Conservation (phyloP, 441 rosid genomes). For the Arabidopsis hybrid region DNA sequence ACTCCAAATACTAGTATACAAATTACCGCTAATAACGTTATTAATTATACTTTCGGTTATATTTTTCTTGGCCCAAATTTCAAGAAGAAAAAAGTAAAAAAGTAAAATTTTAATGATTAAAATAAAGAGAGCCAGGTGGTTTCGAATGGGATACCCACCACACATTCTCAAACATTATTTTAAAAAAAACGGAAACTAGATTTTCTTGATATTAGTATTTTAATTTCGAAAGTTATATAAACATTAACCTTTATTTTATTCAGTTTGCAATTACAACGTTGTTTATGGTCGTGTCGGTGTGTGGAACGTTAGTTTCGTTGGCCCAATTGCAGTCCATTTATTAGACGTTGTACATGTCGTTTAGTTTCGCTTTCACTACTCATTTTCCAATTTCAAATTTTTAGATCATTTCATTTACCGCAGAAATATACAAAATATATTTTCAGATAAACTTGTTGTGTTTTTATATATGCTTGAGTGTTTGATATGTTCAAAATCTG, state of each 20-base stretch:
- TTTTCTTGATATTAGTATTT: background rate
- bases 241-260: constrained; percentile 23
- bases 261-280: constrained; percentile 26
- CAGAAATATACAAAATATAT: background rate
- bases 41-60: constrained; percentile 27
- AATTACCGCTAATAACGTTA: constrained; percentile 36
- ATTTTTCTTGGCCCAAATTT: constrained; percentile 29
- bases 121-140: constrained; percentile 37
- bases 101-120: constrained; percentile 16
- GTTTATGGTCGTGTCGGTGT: constrained; percentile 30
- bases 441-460: background rate
- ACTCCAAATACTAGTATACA: constrained; percentile 31
- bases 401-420: background rate
- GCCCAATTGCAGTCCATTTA: background rate
- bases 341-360: constrained; percentile 16
- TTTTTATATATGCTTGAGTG: background rate
- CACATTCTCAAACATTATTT: constrained; percentile 11
- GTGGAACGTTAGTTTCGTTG: constrained; percentile 5
- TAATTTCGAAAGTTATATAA: constrained; percentile 4
- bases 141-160: constrained; percentile 28
- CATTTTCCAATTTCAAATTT: constrained; percentile 12
- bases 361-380: constrained; percentile 15
- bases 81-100: background rate
- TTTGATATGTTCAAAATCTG: background rate
- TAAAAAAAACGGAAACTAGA: background rate